Evolutionary conservation across 2,329 filamentous ascomycete species (phyloP).

Genomic region (Coniochaeta ligniaria): DNA sequence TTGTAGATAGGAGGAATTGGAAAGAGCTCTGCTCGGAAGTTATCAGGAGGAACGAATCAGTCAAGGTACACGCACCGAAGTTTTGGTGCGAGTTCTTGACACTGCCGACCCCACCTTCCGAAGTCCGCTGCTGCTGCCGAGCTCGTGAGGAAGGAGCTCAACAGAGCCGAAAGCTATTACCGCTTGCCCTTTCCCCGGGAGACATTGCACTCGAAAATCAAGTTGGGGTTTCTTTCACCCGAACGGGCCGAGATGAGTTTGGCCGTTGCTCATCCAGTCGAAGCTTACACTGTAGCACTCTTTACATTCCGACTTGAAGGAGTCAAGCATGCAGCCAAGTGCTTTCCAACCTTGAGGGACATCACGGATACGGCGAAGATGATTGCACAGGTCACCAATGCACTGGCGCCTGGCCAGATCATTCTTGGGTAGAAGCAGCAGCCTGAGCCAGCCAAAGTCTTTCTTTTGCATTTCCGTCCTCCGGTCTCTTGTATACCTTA

Average conservation of each 20-base stretch:
- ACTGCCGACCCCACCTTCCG: constrained; percentile 25
- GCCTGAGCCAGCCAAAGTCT: background rate
- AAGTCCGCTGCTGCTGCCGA: constrained; percentile 20
- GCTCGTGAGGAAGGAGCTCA: background rate
- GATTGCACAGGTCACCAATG: constrained; percentile 1
- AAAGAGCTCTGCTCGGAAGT: background rate
- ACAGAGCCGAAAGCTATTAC: background rate
- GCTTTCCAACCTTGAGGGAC: background rate
- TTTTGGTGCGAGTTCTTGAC: background rate
- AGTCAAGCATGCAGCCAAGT: background rate
- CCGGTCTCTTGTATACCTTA: background rate
- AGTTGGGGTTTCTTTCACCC: background rate
- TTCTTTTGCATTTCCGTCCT: constrained; percentile 8
- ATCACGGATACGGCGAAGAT: background rate
- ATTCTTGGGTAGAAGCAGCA: background rate
- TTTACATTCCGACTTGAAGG: background rate
- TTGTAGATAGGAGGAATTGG: background rate
- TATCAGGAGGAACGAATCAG: background rate
- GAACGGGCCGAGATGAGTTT: too few relatives aligned
- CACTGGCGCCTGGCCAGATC: constrained; percentile 3
- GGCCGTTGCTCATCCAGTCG: too few relatives aligned
- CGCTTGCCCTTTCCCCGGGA: background rate
- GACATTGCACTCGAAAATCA: background rate
- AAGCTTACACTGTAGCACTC: too few relatives aligned
- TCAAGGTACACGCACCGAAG: background rate